Evolutionary conservation across 345 rosid species (phyloP), one percentile per base, ranked within the genome.

Genomic region (Passiflora organensis): DNA sequence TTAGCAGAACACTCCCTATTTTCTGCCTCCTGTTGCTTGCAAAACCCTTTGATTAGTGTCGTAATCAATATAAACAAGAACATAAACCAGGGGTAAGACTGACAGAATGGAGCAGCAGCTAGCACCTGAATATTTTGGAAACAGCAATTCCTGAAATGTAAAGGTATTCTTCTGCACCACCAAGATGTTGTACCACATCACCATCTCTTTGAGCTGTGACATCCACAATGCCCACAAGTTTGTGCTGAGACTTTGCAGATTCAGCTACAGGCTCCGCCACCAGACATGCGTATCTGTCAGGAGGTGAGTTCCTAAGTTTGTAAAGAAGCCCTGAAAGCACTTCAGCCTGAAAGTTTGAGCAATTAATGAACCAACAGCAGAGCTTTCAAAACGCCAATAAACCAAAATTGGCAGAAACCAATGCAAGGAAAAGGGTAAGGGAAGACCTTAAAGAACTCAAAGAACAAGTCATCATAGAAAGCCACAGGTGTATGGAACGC

Each of bases 131-230:
- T 63, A 54, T 50, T 58, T 68, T 64, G 6, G 83, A 72, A 42
- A 91, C 95, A 1, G 96, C 97, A 1, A 88, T 83, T 4, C 96
- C 95, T 1, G 98, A 91, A 6, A 91, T 72, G 38, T 91, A 91
- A 20, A 91, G 84, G 44, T 87, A 91, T 42, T 88, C 96, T 6
- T 79, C 80, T 0, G 76, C 83, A 16, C 79, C 85, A 0, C 51
- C 64, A 24, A 81, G 80, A 62, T 82, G 83, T 3, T 41, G 62
- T 41, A 88, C 78, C 9, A 88, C 89, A 41, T 59, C 65, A 20
- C 48, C 44, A 55, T 88, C 95, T 37, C 80, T 75, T n/a, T 58
- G 57, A 23, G 68, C 90, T 19, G 96, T 86, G 54, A 77, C 78
- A 53, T 91, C 96, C 48, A 85, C 98, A 6, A 82, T 76, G 13